Evolutionary conservation across 2,329 filamentous ascomycete species (phyloP).

Genomic region (Exophiala phaeomuriformis): DNA sequence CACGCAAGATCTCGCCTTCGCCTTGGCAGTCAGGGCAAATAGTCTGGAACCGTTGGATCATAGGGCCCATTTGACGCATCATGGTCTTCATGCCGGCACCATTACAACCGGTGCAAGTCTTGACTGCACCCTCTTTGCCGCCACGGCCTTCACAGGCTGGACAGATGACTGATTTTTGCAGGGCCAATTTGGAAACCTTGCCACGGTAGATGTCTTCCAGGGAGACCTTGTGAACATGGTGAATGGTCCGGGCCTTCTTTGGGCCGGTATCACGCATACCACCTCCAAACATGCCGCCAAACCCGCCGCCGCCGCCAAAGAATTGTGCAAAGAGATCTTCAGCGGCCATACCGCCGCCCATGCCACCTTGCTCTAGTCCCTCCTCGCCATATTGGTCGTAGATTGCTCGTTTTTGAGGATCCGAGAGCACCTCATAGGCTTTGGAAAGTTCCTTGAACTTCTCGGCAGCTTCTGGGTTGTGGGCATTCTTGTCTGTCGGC

Average conservation of each 20-base stretch:
- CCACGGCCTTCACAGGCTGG: conserved; percentile 87
- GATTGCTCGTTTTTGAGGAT: conserved; percentile 79
- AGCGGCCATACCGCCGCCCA: conserved; percentile 82
- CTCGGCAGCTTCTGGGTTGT: conserved; percentile 86
- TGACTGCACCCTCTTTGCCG: conserved; percentile 96
- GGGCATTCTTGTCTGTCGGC: conserved; percentile 78
- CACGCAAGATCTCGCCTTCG: conserved; percentile 91
- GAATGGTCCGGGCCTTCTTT: conserved; percentile 87
- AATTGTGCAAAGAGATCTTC: conserved; percentile 97
- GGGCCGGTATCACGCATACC: conserved; percentile 75
- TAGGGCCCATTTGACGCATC: conserved; percentile 99
- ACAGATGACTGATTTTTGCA: conserved; percentile 97
- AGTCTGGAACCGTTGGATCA: conserved; percentile 99
- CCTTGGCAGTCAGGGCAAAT: conserved; percentile 97
- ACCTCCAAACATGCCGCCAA: conserved; percentile 70
- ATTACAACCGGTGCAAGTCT: conserved; percentile 83
- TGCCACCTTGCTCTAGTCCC: conserved; percentile 81
- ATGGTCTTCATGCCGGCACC: conserved; percentile 98
- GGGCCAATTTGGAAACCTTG: conserved; percentile 92
- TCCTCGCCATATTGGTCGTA: conserved; percentile 99
- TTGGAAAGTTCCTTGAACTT: conserved; percentile 98
- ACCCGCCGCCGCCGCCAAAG: conserved; percentile 68
- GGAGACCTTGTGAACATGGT: conserved; percentile 96
- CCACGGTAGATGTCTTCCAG: conserved; percentile 97
- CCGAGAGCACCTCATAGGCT: conserved; percentile 91